Conservation (phyloP, 805 yeast species). For the Sungouiella blattae region DNA sequence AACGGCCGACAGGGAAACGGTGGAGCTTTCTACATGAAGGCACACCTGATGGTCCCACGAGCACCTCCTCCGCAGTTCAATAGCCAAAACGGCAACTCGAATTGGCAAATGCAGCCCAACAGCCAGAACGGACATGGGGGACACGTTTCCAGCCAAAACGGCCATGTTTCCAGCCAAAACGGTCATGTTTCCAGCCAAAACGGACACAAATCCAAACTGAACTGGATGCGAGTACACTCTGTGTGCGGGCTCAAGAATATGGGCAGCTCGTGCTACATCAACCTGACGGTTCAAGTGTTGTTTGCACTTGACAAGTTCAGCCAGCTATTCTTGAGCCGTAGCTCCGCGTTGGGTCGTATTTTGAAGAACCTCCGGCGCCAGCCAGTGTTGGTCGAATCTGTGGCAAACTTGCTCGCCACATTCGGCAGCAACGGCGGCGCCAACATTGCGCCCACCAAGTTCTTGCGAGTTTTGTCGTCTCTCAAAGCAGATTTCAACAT, state of each 20-base stretch:
- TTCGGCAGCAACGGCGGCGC: constrained; percentile 58
- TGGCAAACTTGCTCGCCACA: constrained; percentile 52
- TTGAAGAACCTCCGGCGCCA: neutral
- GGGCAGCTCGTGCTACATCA: constrained; percentile 76
- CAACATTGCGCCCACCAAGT: constrained; percentile 62
- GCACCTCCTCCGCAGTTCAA: too few relatives aligned
- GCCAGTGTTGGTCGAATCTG: constrained; percentile 41
- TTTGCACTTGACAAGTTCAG: constrained; percentile 54
- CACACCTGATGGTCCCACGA: too few relatives aligned
- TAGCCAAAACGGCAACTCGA: too few relatives aligned
- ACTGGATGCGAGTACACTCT: constrained; percentile 37
- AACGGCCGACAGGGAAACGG: too few relatives aligned
- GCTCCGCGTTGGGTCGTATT: neutral
- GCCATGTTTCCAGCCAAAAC: too few relatives aligned
- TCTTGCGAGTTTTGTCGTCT: constrained; percentile 47
- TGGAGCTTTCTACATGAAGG: too few relatives aligned
- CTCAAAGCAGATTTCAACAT: constrained; percentile 66
- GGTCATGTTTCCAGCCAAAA: neutral
- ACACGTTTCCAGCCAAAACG: too few relatives aligned
- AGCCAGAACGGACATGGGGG: too few relatives aligned
- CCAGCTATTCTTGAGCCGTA: constrained; percentile 42
- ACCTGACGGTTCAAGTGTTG: constrained; percentile 67
- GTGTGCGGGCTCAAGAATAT: constrained; percentile 63
- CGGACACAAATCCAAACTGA: constrained; percentile 4
- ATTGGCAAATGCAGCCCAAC: too few relatives aligned